Base-by-base conservation (phyloP, 768 basidiomycete genomes). In the Hygrophoropsis aurantiaca region DNA sequence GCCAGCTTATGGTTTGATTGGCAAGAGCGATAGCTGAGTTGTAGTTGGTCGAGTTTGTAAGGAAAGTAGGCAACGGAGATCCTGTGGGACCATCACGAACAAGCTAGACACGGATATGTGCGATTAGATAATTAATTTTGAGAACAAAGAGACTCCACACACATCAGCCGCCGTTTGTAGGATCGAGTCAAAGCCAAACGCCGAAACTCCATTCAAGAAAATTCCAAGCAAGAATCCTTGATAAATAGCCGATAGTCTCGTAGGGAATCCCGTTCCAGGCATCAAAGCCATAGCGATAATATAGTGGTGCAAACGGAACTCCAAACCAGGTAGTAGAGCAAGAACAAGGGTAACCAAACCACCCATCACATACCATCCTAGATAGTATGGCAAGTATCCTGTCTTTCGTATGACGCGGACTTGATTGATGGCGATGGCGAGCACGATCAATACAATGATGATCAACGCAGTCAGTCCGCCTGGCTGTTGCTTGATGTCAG, bases 181-280 rank as follows among this genome's bases (percentile, higher is more conserved):
- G 35, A 94, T 87, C 1, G 87, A 81, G 52, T 78, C 88, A 54
- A 89, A 84, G 1, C 87, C 90, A 65, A 84, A 94, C 5, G 85
- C 85, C 2, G 84, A 88, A 16, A 77, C 81, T 3, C 84, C 90
- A 56, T 90, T 87, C 46, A 89, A 63, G 65, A 92, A 92, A 65
- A 93, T 75, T 2, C 92, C 91, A 25, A 93, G 72, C 11, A 92
- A 69, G 60, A 92, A 82, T 1, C 85, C 89, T 65, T 92, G 90
- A 60, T 85, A 85, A 40, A 92, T 75, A 0, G 86, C 87, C 8
- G 85, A 90, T 24, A 84, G 70, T 34, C 89, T 77, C 23, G 90
- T 93, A 1, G 90, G 87, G 58, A 91, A 91, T 5, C 79, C 90
- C 3, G 87, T 87, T 5, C 81, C 82, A 25, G 90, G 88, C 24